Percentiles rank a stretch among this genome's conserved stretches.
Evolutionary conservation across 2,329 filamentous ascomycete species (phyloP).

Genomic region (Colletotrichum siamense): DNA sequence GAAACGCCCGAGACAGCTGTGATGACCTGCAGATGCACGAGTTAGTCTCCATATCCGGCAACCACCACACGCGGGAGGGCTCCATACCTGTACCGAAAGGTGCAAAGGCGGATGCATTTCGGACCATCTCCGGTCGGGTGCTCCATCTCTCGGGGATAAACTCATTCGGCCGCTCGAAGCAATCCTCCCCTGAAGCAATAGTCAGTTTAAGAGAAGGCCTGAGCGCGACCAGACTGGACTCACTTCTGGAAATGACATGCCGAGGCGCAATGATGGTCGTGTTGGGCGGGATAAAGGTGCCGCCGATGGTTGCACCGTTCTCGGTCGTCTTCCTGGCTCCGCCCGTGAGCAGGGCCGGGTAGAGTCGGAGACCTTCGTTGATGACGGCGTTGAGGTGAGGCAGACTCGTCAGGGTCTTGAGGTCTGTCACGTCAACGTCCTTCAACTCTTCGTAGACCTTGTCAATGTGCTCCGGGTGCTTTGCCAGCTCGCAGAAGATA

Average conservation of each 20-base stretch:
- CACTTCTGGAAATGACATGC: slow-evolving; percentile 39
- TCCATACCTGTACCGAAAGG: slow-evolving; percentile 37
- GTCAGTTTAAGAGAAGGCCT: not conserved
- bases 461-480: slow-evolving; percentile 20
- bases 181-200: slow-evolving; percentile 26
- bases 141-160: slow-evolving; percentile 46
- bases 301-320: slow-evolving; percentile 15
- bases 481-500: slow-evolving; percentile 24
- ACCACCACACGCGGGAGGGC: not conserved
- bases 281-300: slow-evolving; percentile 15
- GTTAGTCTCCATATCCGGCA: not conserved
- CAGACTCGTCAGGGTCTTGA: slow-evolving; percentile 22
- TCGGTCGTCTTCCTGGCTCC: slow-evolving; percentile 20
- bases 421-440: slow-evolving; percentile 23
- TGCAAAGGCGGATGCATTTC: slow-evolving; percentile 31
- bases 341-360: slow-evolving; percentile 17
- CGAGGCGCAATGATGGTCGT: slow-evolving; percentile 23
- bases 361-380: slow-evolving; percentile 20
- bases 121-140: slow-evolving; percentile 33
- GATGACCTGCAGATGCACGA: not conserved
- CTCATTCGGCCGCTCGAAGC: slow-evolving; percentile 31
- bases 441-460: slow-evolving; percentile 11
- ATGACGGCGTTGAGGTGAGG: slow-evolving; percentile 27
- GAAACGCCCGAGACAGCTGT: slow-evolving; percentile 19
- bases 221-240: not conserved